Evolutionary conservation across 257 asterid genomes (phyloP), one percentile per base, ranked within the genome.

Genomic region (Phtheirospermum japonicum): DNA sequence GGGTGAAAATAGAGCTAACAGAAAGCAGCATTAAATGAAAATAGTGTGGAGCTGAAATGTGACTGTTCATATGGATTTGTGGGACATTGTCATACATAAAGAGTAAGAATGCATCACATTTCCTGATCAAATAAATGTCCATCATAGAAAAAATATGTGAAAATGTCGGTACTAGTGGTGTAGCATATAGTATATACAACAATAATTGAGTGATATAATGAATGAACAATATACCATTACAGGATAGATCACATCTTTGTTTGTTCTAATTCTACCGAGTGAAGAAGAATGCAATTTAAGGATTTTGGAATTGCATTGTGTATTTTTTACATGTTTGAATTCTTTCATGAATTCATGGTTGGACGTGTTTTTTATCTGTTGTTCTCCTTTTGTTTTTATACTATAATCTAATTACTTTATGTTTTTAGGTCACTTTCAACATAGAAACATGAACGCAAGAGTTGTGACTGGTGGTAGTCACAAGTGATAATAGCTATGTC

Each of bases 391-490:
- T 50, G 19, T 57, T 52, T 42, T 50, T 69, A 20, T 19, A 49
- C 14, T 26, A 43, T 60, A 37, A 66, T 67, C 71, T 70, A 9
- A 26, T 37, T 57, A 46, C 34, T 57, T 68, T 45, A 60, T 79
- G 75, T 58, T 70, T 56, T 23, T 76, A 89, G 98, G 92, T 92
- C 65, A 89, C 97, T 56, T 92, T 89, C 75, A 80, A 75, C 59
- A 74, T 79, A 73, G 86, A 86, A 64, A 77, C 72, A 30, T 80
- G 83, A 67, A 80, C 78, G 60, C 90, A 95, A 20, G 95, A 63
- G 90, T 89, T 76, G 57, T 92, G 77, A 92, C 98, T 64, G 98
- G 98, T 72, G 98, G 98, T 61, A 92, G 98, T 72, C 95, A 95
- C 69, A 83, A 78, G 85, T 54, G 45, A 60, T 64, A 11, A 54